Evolutionary conservation across 225 moss, liverwort and hornwort genomes (phyloP).

Genomic region (Marchantia paleacea): DNA sequence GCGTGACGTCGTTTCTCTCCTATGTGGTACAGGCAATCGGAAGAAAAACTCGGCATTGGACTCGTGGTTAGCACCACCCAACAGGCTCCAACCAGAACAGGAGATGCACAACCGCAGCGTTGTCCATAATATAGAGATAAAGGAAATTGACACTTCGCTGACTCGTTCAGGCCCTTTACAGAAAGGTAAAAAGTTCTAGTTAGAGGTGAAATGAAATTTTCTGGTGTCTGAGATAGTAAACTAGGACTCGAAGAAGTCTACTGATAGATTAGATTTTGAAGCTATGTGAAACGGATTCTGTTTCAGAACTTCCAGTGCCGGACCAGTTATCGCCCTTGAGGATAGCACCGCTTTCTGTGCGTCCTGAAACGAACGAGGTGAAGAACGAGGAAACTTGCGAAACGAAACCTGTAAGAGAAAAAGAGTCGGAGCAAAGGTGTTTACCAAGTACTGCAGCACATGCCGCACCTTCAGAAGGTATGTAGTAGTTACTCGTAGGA

Average conservation of each 20-base stretch:
- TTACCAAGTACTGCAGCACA: neutral
- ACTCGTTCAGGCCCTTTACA: neutral
- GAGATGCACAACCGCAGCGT: conserved; percentile 16
- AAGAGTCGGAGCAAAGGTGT: neutral
- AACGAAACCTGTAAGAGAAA: neutral
- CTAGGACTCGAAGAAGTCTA: neutral
- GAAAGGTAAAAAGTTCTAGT: neutral
- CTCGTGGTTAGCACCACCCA: conserved; percentile 73
- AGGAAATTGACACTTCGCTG: neutral
- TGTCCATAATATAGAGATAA: conserved; percentile 15
- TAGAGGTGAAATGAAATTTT: neutral
- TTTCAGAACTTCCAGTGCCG: neutral
- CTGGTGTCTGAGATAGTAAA: neutral
- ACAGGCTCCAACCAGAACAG: conserved; percentile 38
- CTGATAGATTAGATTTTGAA: neutral
- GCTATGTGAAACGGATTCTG: neutral
- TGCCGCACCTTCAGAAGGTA: conserved; percentile 27
- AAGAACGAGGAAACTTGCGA: neutral
- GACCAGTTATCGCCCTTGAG: neutral
- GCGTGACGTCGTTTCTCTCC: neutral
- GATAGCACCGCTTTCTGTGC: neutral
- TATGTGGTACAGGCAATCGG: conserved; percentile 51
- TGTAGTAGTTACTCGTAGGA: neutral
- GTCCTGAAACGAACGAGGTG: neutral
- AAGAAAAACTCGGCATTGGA: conserved; percentile 67